Evolutionary conservation across 164 flowering plant genomes (phyloP), one percentile per base, ranked within the genome.

Genomic region (Kalanchoe fedtschenkoi): DNA sequence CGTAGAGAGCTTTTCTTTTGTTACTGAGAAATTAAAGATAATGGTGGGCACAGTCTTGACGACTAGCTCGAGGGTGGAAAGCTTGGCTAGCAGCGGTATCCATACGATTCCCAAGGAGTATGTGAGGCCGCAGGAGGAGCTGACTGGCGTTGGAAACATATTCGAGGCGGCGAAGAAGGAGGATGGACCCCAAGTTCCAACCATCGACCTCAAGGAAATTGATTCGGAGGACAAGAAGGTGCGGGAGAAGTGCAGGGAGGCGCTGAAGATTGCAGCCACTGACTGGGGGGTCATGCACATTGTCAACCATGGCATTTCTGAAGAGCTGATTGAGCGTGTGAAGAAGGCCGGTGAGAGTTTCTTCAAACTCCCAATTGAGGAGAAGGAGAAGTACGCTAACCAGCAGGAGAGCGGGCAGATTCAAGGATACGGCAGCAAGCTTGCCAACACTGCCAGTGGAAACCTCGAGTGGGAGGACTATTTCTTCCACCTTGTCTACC

Each of bases 381-480:
- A 88, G 75, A 92, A 92, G 78, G 97, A 89, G 77, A 79, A 76
- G 67, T 81, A 86, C 56, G 95, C 96, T 4, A 89, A 89, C 51
- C 91, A 89, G 42, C 84, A 75, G 63, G 88, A 71, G 0, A 62
- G 85, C 0, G 98, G 97, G 1, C 84, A 77, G 64, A 75, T 92
- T 26, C 79, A 80, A n/a, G 97, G 98, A 5, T 92, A 92, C 43
- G 98, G 97, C 0, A 92, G 97, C 78, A 89, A 92, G 80, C 80
- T 92, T 0, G 96, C 95, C 0, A 92, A 88, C 65, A 85, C 76
- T 62, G 84, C 84, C 8, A 73, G 82, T 34, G 95, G 93, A 5
- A 85, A 76, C 70, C 88, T 86, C 17, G 98, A 92, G 77, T 92
- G 98, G 98, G 93, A 85, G 73, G 98, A 92, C 65, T 88, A 92